These are phyloP conservation scores for Vachellia collinsii DNA, from an alignment of 306 rosid genomes.

Conservation along the genomic window DNA sequence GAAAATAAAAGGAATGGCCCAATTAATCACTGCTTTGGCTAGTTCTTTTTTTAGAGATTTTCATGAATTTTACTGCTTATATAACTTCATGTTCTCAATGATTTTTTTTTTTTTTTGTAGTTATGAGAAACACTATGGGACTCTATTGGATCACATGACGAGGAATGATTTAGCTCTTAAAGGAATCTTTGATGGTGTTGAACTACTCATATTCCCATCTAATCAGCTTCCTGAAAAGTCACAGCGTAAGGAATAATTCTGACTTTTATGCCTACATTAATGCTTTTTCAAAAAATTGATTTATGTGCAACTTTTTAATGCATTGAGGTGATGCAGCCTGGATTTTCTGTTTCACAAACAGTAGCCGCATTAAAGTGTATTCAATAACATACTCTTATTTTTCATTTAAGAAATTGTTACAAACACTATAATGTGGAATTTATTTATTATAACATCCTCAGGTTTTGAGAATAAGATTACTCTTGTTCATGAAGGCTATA, in stretches of 20 bases:
- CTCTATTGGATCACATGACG: slow-evolving; percentile 76
- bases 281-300: slow-evolving; percentile 26
- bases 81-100: slow-evolving; percentile 7
- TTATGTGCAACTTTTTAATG: slow-evolving; percentile 35
- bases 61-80: background rate
- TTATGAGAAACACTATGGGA: slow-evolving; percentile 73
- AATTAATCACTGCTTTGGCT: background rate
- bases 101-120: slow-evolving; percentile 44
- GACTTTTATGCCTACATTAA: slow-evolving; percentile 25
- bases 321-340: background rate
- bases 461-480: slow-evolving; percentile 26
- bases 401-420: background rate
- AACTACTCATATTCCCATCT: slow-evolving; percentile 86
- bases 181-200: slow-evolving; percentile 74
- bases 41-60: background rate
- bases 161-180: slow-evolving; percentile 84
- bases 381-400: background rate
- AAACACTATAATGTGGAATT: slow-evolving; percentile 13
- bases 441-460: slow-evolving; percentile 30
- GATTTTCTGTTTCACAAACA: slow-evolving; percentile 17
- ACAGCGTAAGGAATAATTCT: slow-evolving; percentile 69
- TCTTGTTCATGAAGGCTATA: slow-evolving; percentile 24
- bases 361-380: slow-evolving; percentile 14
- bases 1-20: background rate
- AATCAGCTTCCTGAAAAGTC: slow-evolving; percentile 87